Conservation (phyloP, 495 filamentous ascomycete genomes). For the Pyronema domesticum region DNA sequence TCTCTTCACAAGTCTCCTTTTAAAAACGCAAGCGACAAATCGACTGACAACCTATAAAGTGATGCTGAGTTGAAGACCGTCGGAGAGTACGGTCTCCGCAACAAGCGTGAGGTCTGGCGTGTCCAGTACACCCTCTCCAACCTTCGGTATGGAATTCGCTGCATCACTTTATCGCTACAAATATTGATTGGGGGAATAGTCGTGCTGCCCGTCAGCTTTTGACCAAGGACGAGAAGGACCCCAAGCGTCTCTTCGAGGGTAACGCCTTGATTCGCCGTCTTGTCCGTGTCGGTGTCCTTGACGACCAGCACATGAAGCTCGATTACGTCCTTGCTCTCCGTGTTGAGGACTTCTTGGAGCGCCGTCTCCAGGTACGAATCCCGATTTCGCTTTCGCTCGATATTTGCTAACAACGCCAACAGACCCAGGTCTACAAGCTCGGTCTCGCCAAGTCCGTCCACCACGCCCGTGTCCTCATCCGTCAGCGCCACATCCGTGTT, state of each 20-base stretch:
- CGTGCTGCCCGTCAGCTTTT: conserved; percentile 99
- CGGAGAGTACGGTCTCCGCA: conserved; percentile 95
- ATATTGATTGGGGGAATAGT: conserved; percentile 28
- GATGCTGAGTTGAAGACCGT: conserved; percentile 98
- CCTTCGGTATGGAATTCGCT: conserved; percentile 36
- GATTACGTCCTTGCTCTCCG: conserved; percentile 99
- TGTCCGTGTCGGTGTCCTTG: conserved; percentile 97
- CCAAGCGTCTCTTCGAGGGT: conserved; percentile 99
- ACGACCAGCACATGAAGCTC: conserved; percentile 99
- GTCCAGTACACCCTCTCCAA: conserved; percentile 98
- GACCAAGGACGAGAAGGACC: conserved; percentile 99
- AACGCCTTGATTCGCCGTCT: conserved; percentile 99
- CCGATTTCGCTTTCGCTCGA: neutral
- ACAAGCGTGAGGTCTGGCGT: conserved; percentile 99
- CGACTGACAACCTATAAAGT: conserved; percentile 34
- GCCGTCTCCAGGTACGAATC: conserved; percentile 46
- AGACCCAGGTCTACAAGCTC: conserved; percentile 99
- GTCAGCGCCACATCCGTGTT: conserved; percentile 97
- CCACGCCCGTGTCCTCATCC: conserved; percentile 98
- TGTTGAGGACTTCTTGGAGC: conserved; percentile 98
- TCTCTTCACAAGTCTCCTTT: conserved; percentile 82
- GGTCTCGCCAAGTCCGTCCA: conserved; percentile 99
- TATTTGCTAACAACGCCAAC: conserved; percentile 9
- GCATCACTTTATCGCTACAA: neutral
- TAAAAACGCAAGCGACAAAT: neutral